Evolutionary conservation across 1,139 yeast genomes (phyloP).

Genomic region (Pichia sp.): DNA sequence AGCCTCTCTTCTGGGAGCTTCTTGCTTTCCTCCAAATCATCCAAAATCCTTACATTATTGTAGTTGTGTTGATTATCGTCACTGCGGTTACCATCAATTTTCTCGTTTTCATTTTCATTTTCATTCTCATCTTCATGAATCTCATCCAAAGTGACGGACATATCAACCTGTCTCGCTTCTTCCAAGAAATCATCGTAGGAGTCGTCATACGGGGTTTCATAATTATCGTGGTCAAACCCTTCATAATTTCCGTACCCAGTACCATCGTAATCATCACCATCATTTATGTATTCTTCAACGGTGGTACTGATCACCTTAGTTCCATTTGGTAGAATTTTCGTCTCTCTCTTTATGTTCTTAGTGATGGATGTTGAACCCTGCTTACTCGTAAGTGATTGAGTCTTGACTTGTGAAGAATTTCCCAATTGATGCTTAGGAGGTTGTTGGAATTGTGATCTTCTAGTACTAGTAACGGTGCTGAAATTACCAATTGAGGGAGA

Average conservation of each 20-base stretch:
- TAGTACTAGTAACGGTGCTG: too few species aligned
- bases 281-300: constrained; percentile 9
- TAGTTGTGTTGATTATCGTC: constrained; percentile 3
- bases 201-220: constrained; percentile 13
- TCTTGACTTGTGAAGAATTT: too few species aligned
- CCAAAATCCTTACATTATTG: neutral
- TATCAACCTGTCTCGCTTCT: constrained; percentile 6
- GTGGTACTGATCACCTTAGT: constrained; percentile 14
- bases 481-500: neutral
- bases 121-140: constrained; percentile 5
- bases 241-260: too few species aligned
- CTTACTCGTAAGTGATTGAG: too few species aligned
- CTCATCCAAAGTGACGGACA: constrained; percentile 10
- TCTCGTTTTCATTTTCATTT: constrained; percentile 1
- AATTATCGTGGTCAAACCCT: neutral
- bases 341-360: constrained; percentile 8
- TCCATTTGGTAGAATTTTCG: constrained; percentile 14
- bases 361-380: too few species aligned
- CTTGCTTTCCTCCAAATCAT: neutral
- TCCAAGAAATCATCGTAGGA: constrained; percentile 7
- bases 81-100: constrained; percentile 6
- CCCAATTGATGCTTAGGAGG: too few species aligned
- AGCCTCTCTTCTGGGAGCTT: neutral
- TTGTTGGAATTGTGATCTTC: too few species aligned
- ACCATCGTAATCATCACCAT: constrained; percentile 6